phyloP scores from a whole-genome alignment of 2,329 filamentous ascomycete genomes.

The Phyllosticta capitalensis region DNA sequence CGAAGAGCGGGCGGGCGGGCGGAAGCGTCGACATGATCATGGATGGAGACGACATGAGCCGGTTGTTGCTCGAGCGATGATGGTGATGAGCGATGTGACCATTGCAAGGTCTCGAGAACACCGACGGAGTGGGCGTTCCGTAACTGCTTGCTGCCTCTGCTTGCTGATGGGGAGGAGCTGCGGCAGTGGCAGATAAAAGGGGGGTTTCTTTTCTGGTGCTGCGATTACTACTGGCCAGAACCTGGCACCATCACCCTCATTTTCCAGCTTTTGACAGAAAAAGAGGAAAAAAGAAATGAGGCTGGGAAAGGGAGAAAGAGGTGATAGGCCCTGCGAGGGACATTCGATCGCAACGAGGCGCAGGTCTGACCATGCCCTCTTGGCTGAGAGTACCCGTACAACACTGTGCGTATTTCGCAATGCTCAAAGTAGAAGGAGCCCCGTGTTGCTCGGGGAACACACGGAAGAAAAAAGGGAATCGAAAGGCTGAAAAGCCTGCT shows the following conservation, averaged over 20 bases:
- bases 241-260: neutral
- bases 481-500: neutral
- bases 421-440: neutral
- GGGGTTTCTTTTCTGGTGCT: neutral
- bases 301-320: neutral
- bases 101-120: neutral
- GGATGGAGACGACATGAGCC: neutral
- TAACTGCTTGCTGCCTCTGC: neutral
- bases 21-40: too few relatives aligned
- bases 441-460: neutral
- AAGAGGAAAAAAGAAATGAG: neutral
- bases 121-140: neutral
- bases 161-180: neutral
- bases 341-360: neutral
- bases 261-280: neutral
- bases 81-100: neutral
- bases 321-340: neutral
- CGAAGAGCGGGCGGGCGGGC: too few relatives aligned
- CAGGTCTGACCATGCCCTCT: neutral
- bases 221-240: neutral
- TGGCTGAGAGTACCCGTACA: neutral
- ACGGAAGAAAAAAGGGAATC: neutral
- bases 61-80: neutral
- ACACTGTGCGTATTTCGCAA: neutral
- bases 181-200: neutral